Percentiles rank a stretch among this genome's conserved stretches.
Evolutionary conservation across 2,329 filamentous ascomycete genomes (phyloP).

Genomic region (Eurotiales sp.): DNA sequence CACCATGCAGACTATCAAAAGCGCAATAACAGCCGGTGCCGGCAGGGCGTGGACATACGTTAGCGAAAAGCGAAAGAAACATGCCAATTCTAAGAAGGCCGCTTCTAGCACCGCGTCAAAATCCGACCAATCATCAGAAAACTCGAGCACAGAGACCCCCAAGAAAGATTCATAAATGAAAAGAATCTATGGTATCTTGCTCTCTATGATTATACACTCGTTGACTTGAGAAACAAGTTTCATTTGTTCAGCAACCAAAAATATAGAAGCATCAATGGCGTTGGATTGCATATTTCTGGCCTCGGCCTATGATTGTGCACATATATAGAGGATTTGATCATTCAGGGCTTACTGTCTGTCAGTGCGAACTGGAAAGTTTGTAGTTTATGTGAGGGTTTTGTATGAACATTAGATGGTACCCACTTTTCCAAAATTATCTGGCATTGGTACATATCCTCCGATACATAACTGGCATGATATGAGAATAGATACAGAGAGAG

Average conservation of each 20-base stretch:
- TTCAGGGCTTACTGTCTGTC: neutral
- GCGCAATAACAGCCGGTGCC: conserved; percentile 73
- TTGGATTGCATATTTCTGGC: conserved; percentile 6
- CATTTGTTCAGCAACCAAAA: neutral
- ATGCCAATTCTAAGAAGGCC: conserved; percentile 34
- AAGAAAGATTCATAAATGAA: neutral
- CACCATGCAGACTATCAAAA: conserved; percentile 81
- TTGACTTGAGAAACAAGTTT: neutral
- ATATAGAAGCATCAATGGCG: conserved; percentile 3
- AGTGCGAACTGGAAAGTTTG: no score
- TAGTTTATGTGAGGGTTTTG: neutral
- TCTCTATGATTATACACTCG: neutral
- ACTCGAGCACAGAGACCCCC: neutral
- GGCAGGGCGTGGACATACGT: conserved; percentile 69
- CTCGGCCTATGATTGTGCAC: conserved; percentile 6
- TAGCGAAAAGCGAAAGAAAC: conserved; percentile 74
- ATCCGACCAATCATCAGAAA: neutral
- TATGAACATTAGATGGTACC: neutral
- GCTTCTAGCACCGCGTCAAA: conserved; percentile 19
- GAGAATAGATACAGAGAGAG: neutral
- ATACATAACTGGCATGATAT: neutral
- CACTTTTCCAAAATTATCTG: no score
- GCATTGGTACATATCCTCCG: no score
- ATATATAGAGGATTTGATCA: conserved; percentile 6
- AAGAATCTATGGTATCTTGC: conserved; percentile 12